phyloP scores from a whole-genome alignment of 176 grass and related monocot species.

The Avena insularis region DNA sequence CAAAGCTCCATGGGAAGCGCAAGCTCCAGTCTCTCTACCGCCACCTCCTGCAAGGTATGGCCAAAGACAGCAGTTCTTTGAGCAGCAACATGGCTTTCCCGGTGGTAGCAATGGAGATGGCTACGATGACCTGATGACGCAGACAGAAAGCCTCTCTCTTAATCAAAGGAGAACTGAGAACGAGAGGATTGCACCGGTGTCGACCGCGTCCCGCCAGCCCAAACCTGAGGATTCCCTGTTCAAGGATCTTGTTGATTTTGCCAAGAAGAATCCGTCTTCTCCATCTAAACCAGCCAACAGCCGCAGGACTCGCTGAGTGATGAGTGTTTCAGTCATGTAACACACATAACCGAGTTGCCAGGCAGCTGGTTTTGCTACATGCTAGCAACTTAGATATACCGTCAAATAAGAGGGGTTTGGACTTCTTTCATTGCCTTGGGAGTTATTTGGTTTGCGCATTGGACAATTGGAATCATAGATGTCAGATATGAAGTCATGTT shows the following conservation, averaged over 20 bases:
- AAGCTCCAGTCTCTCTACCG: constrained; percentile 61
- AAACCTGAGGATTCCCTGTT: constrained; percentile 91
- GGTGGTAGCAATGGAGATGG: constrained; percentile 55
- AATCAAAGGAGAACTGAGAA: constrained; percentile 49
- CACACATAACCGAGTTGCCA: constrained; percentile 14
- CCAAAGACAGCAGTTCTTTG: constrained; percentile 89
- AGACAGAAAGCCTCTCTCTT: constrained; percentile 62
- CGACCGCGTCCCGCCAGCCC: constrained; percentile 37
- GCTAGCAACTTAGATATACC: constrained; percentile 36
- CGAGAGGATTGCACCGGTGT: constrained; percentile 27
- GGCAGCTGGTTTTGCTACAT: constrained; percentile 23
- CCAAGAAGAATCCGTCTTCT: constrained; percentile 73
- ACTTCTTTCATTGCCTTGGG: constrained; percentile 1
- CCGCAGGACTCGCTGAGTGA: constrained; percentile 79
- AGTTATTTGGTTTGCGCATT: constrained; percentile 42
- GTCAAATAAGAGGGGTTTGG: constrained; percentile 50
- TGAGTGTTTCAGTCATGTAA: not conserved
- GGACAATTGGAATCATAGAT: constrained; percentile 41
- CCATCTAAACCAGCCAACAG: constrained; percentile 74
- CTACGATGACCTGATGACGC: constrained; percentile 48
- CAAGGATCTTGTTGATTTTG: constrained; percentile 93
- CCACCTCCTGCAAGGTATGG: constrained; percentile 84
- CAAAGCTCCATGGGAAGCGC: constrained; percentile 69
- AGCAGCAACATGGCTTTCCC: constrained; percentile 48
- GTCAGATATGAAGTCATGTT: constrained; percentile 43